Conservation (phyloP, 2,329 filamentous ascomycete genomes). For the Penicillium sclerotiorum region DNA sequence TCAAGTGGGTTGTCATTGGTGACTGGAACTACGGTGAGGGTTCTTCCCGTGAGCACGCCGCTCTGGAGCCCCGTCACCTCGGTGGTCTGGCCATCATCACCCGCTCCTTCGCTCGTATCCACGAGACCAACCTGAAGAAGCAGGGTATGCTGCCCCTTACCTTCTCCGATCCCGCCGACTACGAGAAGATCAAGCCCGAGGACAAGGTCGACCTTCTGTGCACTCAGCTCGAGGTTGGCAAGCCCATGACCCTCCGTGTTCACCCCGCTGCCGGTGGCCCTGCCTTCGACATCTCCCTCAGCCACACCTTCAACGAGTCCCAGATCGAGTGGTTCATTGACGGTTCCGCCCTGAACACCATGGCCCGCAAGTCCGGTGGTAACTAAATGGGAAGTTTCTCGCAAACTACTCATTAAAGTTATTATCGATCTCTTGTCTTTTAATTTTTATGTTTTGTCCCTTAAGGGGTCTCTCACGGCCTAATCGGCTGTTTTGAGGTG, state of each 20-base stretch:
- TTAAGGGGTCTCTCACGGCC: slow-evolving; percentile 1
- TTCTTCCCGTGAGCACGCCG: slow-evolving; percentile 95
- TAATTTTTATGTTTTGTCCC: not conserved
- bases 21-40: slow-evolving; percentile 99
- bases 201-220: slow-evolving; percentile 89
- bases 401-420: no score
- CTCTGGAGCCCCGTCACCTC: slow-evolving; percentile 94
- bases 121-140: slow-evolving; percentile 99
- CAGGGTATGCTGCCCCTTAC: slow-evolving; percentile 99
- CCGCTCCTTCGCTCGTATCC: slow-evolving; percentile 95
- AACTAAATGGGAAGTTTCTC: slow-evolving; percentile 32
- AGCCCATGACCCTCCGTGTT: slow-evolving; percentile 88
- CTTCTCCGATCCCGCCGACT: slow-evolving; percentile 91
- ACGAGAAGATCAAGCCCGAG: slow-evolving; percentile 92
- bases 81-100: slow-evolving; percentile 97
- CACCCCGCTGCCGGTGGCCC: slow-evolving; percentile 81
- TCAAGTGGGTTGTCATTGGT: slow-evolving; percentile 96
- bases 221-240: slow-evolving; percentile 87
- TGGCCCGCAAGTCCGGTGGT: slow-evolving; percentile 69
- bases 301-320: slow-evolving; percentile 96
- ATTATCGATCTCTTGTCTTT: not conserved
- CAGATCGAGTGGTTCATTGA: slow-evolving; percentile 99
- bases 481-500: not conserved
- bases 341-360: slow-evolving; percentile 95
- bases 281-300: slow-evolving; percentile 78